Conservation (phyloP, 2,329 filamentous ascomycete species). For the Trichoderma atrobrunneum region DNA sequence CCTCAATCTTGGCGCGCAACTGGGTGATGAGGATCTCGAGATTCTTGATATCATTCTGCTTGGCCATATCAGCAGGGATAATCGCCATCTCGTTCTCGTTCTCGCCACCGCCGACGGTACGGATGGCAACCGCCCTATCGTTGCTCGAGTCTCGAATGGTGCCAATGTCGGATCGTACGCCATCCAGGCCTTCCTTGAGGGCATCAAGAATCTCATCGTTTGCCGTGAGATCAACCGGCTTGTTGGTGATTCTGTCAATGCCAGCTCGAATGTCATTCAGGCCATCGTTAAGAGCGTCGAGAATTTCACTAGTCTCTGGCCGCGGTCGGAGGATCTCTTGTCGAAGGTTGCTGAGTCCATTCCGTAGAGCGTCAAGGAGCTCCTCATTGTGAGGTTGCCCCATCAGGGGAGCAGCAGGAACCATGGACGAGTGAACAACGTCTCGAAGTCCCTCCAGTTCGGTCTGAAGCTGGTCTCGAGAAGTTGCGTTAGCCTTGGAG, state of each 20-base stretch:
- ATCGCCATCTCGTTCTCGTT: conserved; percentile 27
- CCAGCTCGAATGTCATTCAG: conserved; percentile 72
- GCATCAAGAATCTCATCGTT: conserved; percentile 89
- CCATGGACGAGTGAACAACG: conserved; percentile 67
- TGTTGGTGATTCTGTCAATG: conserved; percentile 74
- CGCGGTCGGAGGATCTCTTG: conserved; percentile 68
- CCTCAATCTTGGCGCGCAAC: conserved; percentile 78
- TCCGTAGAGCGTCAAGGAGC: conserved; percentile 66
- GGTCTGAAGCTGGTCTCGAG: conserved; percentile 66
- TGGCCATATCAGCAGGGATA: conserved; percentile 50
- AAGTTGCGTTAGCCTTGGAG: conserved; percentile 39
- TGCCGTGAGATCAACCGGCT: conserved; percentile 76
- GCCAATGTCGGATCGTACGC: conserved; percentile 75
- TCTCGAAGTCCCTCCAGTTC: conserved; percentile 82
- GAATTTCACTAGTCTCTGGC: conserved; percentile 77
- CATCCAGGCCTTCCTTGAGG: conserved; percentile 75
- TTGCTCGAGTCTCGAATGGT: conserved; percentile 61
- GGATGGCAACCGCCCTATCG: conserved; percentile 54
- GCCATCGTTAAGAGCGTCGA: conserved; percentile 87
- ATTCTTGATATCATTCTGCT: conserved; percentile 75
- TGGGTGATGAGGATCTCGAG: conserved; percentile 81
- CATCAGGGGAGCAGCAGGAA: conserved; percentile 53
- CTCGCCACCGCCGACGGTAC: conserved; percentile 29
- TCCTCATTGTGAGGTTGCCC: conserved; percentile 53
- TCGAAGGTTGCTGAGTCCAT: conserved; percentile 71